phyloP scores from a whole-genome alignment of 2,329 filamentous ascomycete genomes.

The Trichoderma pleuroti region DNA sequence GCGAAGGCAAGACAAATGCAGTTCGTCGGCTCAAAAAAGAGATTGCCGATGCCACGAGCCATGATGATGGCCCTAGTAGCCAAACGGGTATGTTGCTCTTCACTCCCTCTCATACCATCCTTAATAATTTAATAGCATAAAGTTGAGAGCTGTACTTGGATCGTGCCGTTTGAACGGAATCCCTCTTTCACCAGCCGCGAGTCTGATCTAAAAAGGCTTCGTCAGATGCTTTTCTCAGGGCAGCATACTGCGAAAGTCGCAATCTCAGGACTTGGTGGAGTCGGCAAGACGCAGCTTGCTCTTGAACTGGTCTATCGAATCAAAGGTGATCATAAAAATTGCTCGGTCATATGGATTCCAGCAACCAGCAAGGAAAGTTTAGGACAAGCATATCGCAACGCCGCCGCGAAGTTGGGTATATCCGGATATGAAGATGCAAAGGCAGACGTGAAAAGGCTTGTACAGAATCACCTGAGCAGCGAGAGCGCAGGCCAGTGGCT shows the following conservation, averaged over 20 bases:
- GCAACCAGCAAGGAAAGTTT: conserved; percentile 29
- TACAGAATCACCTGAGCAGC: conserved; percentile 34
- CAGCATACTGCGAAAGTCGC: background rate
- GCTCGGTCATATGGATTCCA: conserved; percentile 42
- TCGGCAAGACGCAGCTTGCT: conserved; percentile 37
- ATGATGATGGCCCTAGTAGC: background rate
- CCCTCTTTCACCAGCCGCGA: background rate
- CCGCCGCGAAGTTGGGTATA: conserved; percentile 30
- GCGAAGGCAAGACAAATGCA: conserved; percentile 24
- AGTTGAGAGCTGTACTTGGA: background rate
- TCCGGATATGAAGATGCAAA: conserved; percentile 32
- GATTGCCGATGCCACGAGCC: background rate
- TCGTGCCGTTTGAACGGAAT: background rate
- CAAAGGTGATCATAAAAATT: conserved; percentile 26
- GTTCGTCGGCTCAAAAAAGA: conserved; percentile 24
- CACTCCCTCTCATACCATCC: background rate
- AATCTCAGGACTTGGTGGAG: conserved; percentile 29
- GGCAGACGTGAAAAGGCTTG: conserved; percentile 34
- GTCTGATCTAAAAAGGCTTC: background rate
- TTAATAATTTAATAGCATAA: background rate
- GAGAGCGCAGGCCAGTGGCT: conserved; percentile 35
- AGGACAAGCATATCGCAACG: conserved; percentile 34
- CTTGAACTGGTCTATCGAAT: conserved; percentile 33
- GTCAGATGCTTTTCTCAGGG: background rate
- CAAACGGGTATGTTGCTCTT: background rate